Conservation (phyloP, 75 land plant genomes). For the Pinus taeda region DNA sequence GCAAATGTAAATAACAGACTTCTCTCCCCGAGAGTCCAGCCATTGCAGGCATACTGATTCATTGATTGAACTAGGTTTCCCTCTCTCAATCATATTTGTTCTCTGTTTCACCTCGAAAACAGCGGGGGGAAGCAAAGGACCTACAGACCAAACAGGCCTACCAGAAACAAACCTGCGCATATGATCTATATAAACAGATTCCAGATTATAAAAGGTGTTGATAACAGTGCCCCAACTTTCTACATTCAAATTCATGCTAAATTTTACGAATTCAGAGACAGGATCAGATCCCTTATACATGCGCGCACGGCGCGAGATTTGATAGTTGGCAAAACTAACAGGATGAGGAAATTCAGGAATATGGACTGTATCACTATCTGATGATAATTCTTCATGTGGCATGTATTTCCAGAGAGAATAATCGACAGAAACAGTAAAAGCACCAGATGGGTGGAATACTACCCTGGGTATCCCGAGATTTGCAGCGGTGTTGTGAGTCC, state of each 20-base stretch:
- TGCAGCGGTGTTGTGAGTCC: conserved; percentile 27
- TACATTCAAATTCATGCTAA: conserved; percentile 14
- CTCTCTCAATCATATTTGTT: neutral
- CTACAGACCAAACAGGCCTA: conserved; percentile 29
- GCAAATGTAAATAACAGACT: neutral
- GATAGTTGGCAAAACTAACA: neutral
- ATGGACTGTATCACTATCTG: neutral
- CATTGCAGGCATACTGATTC: conserved; percentile 15
- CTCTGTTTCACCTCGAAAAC: neutral
- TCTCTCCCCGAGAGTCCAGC: conserved; percentile 2
- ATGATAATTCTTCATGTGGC: neutral
- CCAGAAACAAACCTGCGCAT: neutral
- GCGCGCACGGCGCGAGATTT: neutral
- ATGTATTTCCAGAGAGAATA: conserved; percentile 12
- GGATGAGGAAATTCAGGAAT: conserved; percentile 11
- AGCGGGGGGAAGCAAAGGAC: conserved; percentile 15
- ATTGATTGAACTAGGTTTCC: neutral
- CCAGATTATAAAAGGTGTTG: conserved; percentile 30
- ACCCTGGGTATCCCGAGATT: conserved; percentile 27
- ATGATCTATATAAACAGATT: conserved; percentile 22
- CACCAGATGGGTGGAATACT: conserved; percentile 34
- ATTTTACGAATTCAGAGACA: neutral
- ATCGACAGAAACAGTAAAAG: conserved; percentile 9
- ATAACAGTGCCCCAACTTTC: conserved; percentile 34
- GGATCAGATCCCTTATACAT: neutral